Evolutionary conservation across 805 yeast species (phyloP), one percentile per base, ranked within the genome.

Genomic region (Candida awuae): DNA sequence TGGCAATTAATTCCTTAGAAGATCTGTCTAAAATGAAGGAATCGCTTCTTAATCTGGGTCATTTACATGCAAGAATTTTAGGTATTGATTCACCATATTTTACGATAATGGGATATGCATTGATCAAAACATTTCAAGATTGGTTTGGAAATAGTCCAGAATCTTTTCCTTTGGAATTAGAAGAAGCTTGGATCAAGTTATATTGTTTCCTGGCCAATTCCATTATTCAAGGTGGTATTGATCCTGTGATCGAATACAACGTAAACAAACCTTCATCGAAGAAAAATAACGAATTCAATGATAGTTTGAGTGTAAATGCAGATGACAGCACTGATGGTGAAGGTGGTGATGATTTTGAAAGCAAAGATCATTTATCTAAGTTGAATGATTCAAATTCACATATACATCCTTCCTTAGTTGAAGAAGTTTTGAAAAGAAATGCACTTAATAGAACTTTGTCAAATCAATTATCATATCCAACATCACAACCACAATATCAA

Each of bases 71-170:
- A 2, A 63, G 94, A 47, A 77, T 84, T 36, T 62, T 84, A 44
- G 85, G 84, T 13, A 80, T 83, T 29, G 86, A 80, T 43, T 70
- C 83, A 0, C 67, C 70, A 2, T 78, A 76, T 53, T 82, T 77
- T 48, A 79, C 79, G 54, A 56, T 77, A 27, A 77, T 82, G 86
- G 90, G 90, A 2, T 72, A 72, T 39, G 86, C 87, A 0, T 63
- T 82, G 32, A 65, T 81, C 41, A 73, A 70, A 50, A 81, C 90
- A 1, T 76, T 81, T 47, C 71, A 72, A 49, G 85, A 80, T 54
- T 59, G 87, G 47, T 80, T 79, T 34, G 55, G 51, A 28, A 44
- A 49, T 29, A 41, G 50, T 20, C 47, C 47, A 2, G 57, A 50
- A 3, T 58, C 63, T 15, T 80, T 80, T 54, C 69, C 77, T 12